Evolutionary conservation across 1,284 basidiomycete species (phyloP), one percentile per base, ranked within the genome.

Genomic region (Trichosporon ovoides): DNA sequence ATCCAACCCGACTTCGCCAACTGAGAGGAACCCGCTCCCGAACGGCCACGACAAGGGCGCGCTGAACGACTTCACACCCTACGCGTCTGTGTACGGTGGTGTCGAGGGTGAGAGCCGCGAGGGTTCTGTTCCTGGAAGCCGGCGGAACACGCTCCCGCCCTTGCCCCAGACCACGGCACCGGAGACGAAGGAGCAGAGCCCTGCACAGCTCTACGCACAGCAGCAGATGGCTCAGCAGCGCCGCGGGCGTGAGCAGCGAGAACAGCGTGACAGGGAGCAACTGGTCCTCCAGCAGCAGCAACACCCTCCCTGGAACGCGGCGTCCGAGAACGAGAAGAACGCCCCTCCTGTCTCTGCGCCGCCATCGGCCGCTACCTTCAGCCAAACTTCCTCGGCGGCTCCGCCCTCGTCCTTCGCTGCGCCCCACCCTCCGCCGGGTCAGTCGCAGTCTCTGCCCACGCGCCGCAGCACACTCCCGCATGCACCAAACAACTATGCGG

Each of bases 191-290:
- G 43, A 31, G 22, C 43, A 48, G 43, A 48, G 43, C 43, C 43
- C 24, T 22, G 43, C 43, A 16, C 43, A 48, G 16, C 22, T 48
- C 6, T 48, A 48, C 24, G 43, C 43, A 24, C 43, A 48, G 24
- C 43, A 48, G 43, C 43, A 48, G 43, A 48, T 48, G 43, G 43
- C 43, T 13, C 43, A 48, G 16, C 43, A 48, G 24, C 24, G 24
- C 4, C 43, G 28, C 14, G 22, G n/a, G 43, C 22, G 22, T n/a
- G 43, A 48, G 22, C 22, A 48, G 43, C 24, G 43, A 1, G 19
- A 11, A 22, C 38, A 43, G 19, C 38, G 7, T 4, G 19, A 19
- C 7, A 19, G 22, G 10, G 19, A 43, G 19, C 38, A 43, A 19
- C 38, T 13, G 6, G 19, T 19, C 10, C 38, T 19, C 10, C 38